Percentiles rank a stretch among this genome's conserved stretches.
Evolutionary conservation across 495 filamentous ascomycete genomes (phyloP).

Genomic region (Lasiosphaeria miniovina): DNA sequence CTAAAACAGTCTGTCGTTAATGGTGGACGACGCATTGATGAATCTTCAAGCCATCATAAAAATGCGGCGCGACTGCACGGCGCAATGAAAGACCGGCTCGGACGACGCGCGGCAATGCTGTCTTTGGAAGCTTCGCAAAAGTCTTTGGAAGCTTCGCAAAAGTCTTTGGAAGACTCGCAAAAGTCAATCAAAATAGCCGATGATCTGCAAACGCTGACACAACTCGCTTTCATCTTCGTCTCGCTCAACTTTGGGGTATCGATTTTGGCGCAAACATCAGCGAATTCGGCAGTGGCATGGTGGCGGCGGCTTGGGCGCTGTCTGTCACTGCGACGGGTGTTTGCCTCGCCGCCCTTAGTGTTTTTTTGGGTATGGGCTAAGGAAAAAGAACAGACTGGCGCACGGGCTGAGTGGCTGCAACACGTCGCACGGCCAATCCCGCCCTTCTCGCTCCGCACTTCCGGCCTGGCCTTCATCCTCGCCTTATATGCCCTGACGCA

Average conservation of each 20-base stretch:
- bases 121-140: slow-evolving; percentile 5
- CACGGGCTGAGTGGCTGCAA: too few species aligned
- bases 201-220: slow-evolving; percentile 5
- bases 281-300: slow-evolving; percentile 5
- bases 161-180: slow-evolving; percentile 1
- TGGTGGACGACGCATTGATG: too few species aligned
- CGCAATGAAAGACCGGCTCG: slow-evolving; percentile 3
- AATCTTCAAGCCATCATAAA: background rate
- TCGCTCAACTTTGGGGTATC: slow-evolving; percentile 10
- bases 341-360: too few species aligned
- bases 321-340: too few species aligned
- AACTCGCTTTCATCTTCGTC: slow-evolving; percentile 8
- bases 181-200: slow-evolving; percentile 9
- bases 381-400: too few species aligned
- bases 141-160: too few species aligned
- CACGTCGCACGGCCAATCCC: too few species aligned
- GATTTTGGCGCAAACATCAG: slow-evolving; percentile 11
- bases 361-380: too few species aligned
- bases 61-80: background rate
- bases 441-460: too few species aligned
- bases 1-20: too few species aligned
- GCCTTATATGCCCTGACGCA: too few species aligned
- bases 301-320: background rate
- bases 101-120: slow-evolving; percentile 6
- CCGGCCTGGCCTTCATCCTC: too few species aligned